phyloP scores from a whole-genome alignment of 1,284 basidiomycete genomes.

The Amylostereum chailletii region DNA sequence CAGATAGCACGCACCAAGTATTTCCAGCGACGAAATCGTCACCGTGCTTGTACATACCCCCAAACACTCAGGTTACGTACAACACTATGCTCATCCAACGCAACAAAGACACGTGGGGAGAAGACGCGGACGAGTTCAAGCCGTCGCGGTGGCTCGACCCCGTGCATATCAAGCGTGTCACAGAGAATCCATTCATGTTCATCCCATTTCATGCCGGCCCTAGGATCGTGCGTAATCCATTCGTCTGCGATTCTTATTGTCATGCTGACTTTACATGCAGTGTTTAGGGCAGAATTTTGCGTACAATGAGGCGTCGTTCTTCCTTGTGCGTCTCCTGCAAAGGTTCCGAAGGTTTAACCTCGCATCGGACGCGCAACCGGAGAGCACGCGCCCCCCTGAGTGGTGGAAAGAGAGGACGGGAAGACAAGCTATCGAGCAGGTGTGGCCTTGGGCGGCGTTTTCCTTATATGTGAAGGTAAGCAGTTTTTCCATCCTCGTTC shows the following conservation, averaged over 20 bases:
- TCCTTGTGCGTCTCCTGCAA: constrained; percentile 55
- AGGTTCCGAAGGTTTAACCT: constrained; percentile 45
- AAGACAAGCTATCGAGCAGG: constrained; percentile 40
- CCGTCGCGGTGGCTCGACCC: constrained; percentile 53
- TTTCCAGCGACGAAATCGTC: constrained; percentile 37
- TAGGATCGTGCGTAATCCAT: constrained; percentile 25
- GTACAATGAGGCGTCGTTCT: constrained; percentile 58
- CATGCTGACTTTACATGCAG: constrained; percentile 21
- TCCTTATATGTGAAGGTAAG: constrained; percentile 50
- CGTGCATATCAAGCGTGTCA: constrained; percentile 30
- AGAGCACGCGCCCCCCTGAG: constrained; percentile 40
- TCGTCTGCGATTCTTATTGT: constrained; percentile 15
- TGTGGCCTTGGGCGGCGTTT: constrained; percentile 48
- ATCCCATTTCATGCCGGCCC: constrained; percentile 58
- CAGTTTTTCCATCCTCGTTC: no score
- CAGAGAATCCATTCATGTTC: constrained; percentile 49
- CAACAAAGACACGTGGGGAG: constrained; percentile 48
- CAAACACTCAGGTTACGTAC: constrained; percentile 40
- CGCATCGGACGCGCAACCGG: constrained; percentile 45
- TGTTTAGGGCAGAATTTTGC: constrained; percentile 64
- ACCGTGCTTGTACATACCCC: constrained; percentile 42
- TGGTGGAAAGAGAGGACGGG: constrained; percentile 44
- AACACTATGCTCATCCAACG: constrained; percentile 49
- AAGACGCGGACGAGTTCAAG: constrained; percentile 53
- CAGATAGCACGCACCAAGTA: constrained; percentile 14